Conservation (phyloP, 1,139 yeast genomes). For the Candida frijolesensis region DNA sequence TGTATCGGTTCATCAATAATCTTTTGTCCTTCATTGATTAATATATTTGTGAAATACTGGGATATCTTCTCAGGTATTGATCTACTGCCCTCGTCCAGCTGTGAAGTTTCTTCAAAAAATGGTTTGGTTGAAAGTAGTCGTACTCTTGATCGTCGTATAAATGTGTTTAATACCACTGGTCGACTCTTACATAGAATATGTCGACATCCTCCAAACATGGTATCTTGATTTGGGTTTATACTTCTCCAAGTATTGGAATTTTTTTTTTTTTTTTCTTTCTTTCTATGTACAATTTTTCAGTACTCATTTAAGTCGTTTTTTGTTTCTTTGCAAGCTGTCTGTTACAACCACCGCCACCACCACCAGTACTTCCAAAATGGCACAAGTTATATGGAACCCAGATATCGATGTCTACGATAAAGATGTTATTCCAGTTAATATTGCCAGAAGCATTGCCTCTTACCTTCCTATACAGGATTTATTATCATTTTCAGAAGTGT, state of each 20-base stretch:
- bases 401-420: slow-evolving; percentile 51
- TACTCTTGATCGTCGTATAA: slow-evolving; percentile 9
- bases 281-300: not conserved
- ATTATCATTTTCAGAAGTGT: slow-evolving; percentile 36
- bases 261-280: not conserved
- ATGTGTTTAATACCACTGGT: slow-evolving; percentile 9
- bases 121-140: slow-evolving; percentile 9
- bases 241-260: not conserved
- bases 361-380: slow-evolving; percentile 33
- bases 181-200: slow-evolving; percentile 3
- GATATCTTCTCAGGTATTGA: slow-evolving; percentile 11
- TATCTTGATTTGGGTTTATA: not conserved
- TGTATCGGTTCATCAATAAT: slow-evolving; percentile 6
- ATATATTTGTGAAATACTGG: slow-evolving; percentile 8
- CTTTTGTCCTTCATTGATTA: slow-evolving; percentile 9
- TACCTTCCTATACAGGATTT: slow-evolving; percentile 41
- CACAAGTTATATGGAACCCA: slow-evolving; percentile 51
- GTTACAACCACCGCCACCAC: not conserved
- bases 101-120: slow-evolving; percentile 7
- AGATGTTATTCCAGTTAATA: slow-evolving; percentile 42
- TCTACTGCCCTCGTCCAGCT: not conserved
- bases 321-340: not conserved
- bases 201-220: not conserved
- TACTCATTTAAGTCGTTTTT: not conserved
- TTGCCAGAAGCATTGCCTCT: slow-evolving; percentile 39